Base-by-base conservation (phyloP, 192 early-diverging fungal species). In the Fimicolochytrium jonesii region DNA sequence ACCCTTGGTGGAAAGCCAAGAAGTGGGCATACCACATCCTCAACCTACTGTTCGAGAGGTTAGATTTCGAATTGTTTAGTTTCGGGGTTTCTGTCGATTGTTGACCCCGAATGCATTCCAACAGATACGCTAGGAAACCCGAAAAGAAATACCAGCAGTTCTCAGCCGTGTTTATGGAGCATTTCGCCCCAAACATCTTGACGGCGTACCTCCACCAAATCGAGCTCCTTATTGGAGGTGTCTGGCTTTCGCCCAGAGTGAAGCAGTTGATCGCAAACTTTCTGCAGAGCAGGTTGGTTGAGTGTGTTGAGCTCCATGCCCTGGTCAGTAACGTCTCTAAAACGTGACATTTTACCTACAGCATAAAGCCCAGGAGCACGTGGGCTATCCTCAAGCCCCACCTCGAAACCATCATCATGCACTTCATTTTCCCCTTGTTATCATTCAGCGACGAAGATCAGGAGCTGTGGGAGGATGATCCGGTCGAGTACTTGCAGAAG, bases 341-440 rank as follows among this genome's bases (percentile, higher is more conserved):
- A 34, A 13, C 9, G 11, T 23, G 44, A n/a, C 29, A 22, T 11
- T 52, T 64, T 7, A 15, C 4, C 15, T 46, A 31, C 51, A 65
- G 92, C 70, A 83, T 97, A 56, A 91, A 91, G 63, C 85, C 89
- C 25, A 93, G 92, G 77, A 73, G 76, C 5, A 91, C 92, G 3
- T 99, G 96, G 96, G 82, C 84, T 61, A 80, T 93, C 61, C 72
- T 97, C 54, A 92, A 93, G 74, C 86, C 90, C 31, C 89, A 96
- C 63, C 75, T 84, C 18, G 86, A 87, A 57, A 80, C 82, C 3
- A 75, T 99, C 34, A 81, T 97, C 20, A 70, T 84, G n/a, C 85
- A 92, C 41, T 96, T 90, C 71, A 88, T 96, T 57, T 97, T 92
- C 81, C 93, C 94, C 61, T 86, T 90, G 50, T 68, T 99, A 44